phyloP scores from a whole-genome alignment of 1,139 yeast species.

The Zygosaccharomyces sapae region DNA sequence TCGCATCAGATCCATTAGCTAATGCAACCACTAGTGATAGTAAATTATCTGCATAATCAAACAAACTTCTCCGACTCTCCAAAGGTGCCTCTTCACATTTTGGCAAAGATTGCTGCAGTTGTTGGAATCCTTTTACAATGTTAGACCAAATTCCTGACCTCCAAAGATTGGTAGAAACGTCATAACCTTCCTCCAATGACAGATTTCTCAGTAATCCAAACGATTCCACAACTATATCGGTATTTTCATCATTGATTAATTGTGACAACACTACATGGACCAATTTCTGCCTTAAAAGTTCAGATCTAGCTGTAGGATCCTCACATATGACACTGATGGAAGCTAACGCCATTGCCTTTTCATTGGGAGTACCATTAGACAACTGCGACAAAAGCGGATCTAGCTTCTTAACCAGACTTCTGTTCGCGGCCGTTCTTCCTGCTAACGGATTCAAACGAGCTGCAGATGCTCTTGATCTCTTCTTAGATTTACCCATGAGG shows the following conservation, averaged over 20 bases:
- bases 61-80: slow-evolving; percentile 43
- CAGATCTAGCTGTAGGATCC: slow-evolving; percentile 56
- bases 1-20: slow-evolving; percentile 59
- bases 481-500: slow-evolving; percentile 71
- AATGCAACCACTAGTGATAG: slow-evolving; percentile 67
- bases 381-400: slow-evolving; percentile 65
- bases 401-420: slow-evolving; percentile 52
- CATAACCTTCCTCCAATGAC: slow-evolving; percentile 86
- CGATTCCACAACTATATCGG: slow-evolving; percentile 76
- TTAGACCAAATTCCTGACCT: slow-evolving; percentile 70
- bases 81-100: slow-evolving; percentile 36
- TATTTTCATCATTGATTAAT: slow-evolving; percentile 60
- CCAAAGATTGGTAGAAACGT: slow-evolving; percentile 69
- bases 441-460: slow-evolving; percentile 49
- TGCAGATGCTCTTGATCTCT: slow-evolving; percentile 57
- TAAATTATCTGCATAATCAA: slow-evolving; percentile 70
- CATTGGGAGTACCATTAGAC: slow-evolving; percentile 60
- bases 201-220: slow-evolving; percentile 77
- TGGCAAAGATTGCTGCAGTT: slow-evolving; percentile 47
- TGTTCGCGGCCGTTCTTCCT: slow-evolving; percentile 38
- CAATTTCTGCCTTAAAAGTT: slow-evolving; percentile 66
- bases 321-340: slow-evolving; percentile 71
- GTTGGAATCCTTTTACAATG: slow-evolving; percentile 48
- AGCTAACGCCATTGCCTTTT: slow-evolving; percentile 71
- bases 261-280: slow-evolving; percentile 61